Conservation (phyloP, 441 rosid genomes). For the Pelargonium citronellum region DNA sequence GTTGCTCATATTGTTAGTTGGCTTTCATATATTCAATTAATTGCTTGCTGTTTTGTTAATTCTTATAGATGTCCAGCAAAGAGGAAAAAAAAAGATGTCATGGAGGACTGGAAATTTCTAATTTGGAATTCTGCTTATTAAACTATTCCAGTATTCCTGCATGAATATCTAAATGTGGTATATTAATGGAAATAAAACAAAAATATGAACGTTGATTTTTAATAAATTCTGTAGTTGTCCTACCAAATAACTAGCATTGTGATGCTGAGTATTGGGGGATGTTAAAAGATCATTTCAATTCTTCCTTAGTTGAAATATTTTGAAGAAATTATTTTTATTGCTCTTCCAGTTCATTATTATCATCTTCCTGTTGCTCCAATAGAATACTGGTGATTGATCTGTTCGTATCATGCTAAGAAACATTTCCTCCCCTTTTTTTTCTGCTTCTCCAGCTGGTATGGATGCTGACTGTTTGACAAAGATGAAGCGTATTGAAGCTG, state of each 20-base stretch:
- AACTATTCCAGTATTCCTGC: background rate
- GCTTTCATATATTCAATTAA: background rate
- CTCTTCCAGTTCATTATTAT: background rate
- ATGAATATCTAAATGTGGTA: no score
- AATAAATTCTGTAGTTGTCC: background rate
- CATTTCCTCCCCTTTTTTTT: background rate
- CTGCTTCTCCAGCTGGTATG: constrained; percentile 30
- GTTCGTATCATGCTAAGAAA: background rate
- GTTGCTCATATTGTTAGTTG: background rate
- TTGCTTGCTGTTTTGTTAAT: background rate
- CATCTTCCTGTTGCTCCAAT: background rate
- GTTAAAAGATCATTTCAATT: background rate
- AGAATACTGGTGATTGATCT: background rate
- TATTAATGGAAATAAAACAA: background rate
- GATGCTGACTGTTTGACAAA: constrained; percentile 43
- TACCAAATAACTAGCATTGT: background rate
- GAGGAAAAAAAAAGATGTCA: background rate
- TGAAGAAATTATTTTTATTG: background rate
- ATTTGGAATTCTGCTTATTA: background rate
- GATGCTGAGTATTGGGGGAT: background rate
- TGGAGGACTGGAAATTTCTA: background rate
- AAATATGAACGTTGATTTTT: background rate
- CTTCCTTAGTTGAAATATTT: background rate
- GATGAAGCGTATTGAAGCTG: constrained; percentile 76
- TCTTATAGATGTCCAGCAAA: background rate